phyloP scores from a whole-genome alignment of 2,329 filamentous ascomycete genomes.

The Aspergillus phoenicis region DNA sequence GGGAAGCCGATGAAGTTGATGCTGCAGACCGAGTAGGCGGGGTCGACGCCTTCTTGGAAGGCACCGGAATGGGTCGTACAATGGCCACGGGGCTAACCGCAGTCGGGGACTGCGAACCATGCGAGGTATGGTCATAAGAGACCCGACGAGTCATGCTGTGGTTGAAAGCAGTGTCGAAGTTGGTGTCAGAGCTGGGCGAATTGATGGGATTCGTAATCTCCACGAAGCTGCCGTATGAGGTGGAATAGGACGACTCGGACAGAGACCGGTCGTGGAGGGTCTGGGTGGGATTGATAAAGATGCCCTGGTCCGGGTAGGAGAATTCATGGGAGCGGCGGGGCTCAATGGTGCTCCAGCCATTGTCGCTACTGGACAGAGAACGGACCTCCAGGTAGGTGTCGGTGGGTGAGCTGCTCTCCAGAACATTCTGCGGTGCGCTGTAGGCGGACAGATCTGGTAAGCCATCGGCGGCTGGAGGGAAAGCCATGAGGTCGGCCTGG shows the following conservation, averaged over 20 bases:
- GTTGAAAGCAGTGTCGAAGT: slow-evolving; percentile 60
- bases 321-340: slow-evolving; percentile 72
- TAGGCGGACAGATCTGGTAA: slow-evolving; percentile 49
- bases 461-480: slow-evolving; percentile 45
- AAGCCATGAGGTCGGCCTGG: slow-evolving; percentile 66
- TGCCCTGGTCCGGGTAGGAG: slow-evolving; percentile 60
- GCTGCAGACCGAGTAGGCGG: slow-evolving; percentile 59
- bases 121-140: slow-evolving; percentile 46
- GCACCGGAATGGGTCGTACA: slow-evolving; percentile 65
- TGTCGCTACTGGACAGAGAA: slow-evolving; percentile 82
- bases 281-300: slow-evolving; percentile 90
- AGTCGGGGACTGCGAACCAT: slow-evolving; percentile 47
- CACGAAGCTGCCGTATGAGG: slow-evolving; percentile 76
- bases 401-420: slow-evolving; percentile 67
- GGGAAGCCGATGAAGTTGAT: slow-evolving; percentile 67
- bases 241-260: slow-evolving; percentile 80
- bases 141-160: slow-evolving; percentile 42
- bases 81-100: slow-evolving; percentile 68
- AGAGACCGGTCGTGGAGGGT: slow-evolving; percentile 84
- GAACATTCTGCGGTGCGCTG: slow-evolving; percentile 42
- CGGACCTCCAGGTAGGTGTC: slow-evolving; percentile 83
- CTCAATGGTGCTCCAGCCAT: slow-evolving; percentile 83
- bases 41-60: slow-evolving; percentile 52
- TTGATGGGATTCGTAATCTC: slow-evolving; percentile 79
- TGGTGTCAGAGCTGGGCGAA: slow-evolving; percentile 79